A percentile compares a stretch with the other conserved stretches of the same genome.
Conservation (phyloP, 2,329 filamentous ascomycete genomes). For the Knufia petricola region DNA sequence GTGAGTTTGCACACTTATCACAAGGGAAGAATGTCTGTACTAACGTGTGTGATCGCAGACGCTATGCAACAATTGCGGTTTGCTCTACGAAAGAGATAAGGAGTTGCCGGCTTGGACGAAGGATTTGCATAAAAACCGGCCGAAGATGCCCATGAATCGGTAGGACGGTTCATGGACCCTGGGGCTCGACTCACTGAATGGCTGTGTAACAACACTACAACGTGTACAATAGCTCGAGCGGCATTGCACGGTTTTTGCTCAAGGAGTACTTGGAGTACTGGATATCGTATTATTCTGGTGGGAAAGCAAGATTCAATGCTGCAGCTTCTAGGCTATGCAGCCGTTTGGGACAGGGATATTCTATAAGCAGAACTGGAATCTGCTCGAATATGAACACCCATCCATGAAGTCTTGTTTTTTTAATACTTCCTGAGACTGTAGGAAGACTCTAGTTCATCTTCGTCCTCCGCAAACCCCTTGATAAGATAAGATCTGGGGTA, state of each 20-base stretch:
- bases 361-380: too few relatives aligned
- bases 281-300: too few relatives aligned
- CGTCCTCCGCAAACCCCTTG: neutral
- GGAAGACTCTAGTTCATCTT: too few relatives aligned
- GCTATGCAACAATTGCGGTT: conserved; percentile 87
- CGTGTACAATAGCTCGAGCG: neutral
- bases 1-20: conserved; percentile 44
- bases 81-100: conserved; percentile 78
- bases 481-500: conserved; percentile 9
- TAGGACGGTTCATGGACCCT: neutral
- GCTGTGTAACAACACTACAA: neutral
- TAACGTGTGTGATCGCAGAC: conserved; percentile 47
- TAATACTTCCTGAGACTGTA: too few relatives aligned
- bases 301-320: too few relatives aligned
- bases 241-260: too few relatives aligned
- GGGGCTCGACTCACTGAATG: neutral
- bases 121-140: conserved; percentile 48
- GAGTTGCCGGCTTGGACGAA: conserved; percentile 69
- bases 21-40: conserved; percentile 1
- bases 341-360: too few relatives aligned
- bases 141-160: conserved; percentile 5
- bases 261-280: too few relatives aligned
- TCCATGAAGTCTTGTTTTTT: too few relatives aligned
- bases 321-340: too few relatives aligned
- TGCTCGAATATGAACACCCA: too few relatives aligned